Conservation (phyloP, 2,329 filamentous ascomycete species). For the Aspergillus transmontanensis region DNA sequence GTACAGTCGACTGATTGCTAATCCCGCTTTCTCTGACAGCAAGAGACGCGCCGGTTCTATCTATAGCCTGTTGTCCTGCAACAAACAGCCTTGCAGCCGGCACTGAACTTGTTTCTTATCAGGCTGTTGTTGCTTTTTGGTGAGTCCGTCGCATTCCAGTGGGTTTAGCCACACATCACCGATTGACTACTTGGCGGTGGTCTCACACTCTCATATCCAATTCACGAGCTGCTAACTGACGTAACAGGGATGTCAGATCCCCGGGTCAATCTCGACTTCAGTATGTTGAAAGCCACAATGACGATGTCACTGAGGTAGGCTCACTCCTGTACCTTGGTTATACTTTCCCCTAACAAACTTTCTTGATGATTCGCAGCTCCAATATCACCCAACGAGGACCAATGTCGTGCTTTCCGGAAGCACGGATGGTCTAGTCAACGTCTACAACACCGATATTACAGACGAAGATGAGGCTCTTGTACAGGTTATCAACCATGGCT, state of each 20-base stretch:
- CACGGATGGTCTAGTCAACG: conserved; percentile 64
- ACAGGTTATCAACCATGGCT: conserved; percentile 65
- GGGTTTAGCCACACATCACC: neutral
- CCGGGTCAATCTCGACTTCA: conserved; percentile 37
- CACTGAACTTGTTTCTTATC: conserved; percentile 53
- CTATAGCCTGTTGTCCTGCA: conserved; percentile 51
- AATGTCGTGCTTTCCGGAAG: conserved; percentile 61
- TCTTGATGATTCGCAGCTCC: conserved; percentile 36
- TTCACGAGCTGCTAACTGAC: conserved; percentile 30
- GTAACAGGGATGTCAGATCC: conserved; percentile 47
- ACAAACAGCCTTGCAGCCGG: conserved; percentile 57
- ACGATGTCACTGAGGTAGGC: conserved; percentile 61
- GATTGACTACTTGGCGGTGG: neutral
- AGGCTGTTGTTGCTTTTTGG: conserved; percentile 48
- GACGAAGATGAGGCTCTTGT: conserved; percentile 65
- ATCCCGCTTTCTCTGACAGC: conserved; percentile 34
- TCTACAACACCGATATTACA: conserved; percentile 60
- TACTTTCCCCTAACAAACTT: conserved; percentile 17
- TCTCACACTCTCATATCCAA: neutral
- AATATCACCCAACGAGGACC: conserved; percentile 55
- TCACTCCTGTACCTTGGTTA: conserved; percentile 12
- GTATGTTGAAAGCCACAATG: conserved; percentile 54
- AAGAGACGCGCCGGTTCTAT: conserved; percentile 54
- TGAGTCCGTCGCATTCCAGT: conserved; percentile 30
- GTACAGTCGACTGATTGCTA: conserved; percentile 19